phyloP scores from a whole-genome alignment of 352 stramenopile species.

The Pythium insidiosum region DNA sequence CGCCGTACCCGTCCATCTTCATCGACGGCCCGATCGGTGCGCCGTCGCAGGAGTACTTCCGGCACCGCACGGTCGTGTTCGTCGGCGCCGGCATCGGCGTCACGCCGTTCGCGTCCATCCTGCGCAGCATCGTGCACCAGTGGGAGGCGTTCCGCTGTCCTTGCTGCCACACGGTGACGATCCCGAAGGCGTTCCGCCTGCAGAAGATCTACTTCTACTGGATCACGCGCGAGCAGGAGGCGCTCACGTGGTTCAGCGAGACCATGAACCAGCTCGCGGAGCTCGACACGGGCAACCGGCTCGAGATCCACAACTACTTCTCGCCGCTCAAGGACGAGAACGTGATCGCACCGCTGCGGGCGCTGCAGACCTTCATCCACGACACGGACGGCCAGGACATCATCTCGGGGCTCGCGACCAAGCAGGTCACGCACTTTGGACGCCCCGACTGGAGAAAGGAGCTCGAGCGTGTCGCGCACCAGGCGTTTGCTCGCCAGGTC shows the following conservation, averaged over 20 bases:
- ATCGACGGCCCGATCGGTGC: slow-evolving; percentile 55
- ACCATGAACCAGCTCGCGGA: slow-evolving; percentile 77
- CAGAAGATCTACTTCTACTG: slow-evolving; percentile 86
- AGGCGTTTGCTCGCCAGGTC: too few relatives aligned
- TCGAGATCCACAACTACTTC: slow-evolving; percentile 84
- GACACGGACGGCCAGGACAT: slow-evolving; percentile 56
- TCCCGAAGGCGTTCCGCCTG: slow-evolving; percentile 58
- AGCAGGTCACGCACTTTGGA: slow-evolving; percentile 71
- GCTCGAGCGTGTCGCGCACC: slow-evolving; percentile 34
- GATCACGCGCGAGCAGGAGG: slow-evolving; percentile 64
- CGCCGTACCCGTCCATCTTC: slow-evolving; percentile 37
- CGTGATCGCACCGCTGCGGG: slow-evolving; percentile 44
- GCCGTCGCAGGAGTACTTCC: slow-evolving; percentile 53
- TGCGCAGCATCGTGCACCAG: slow-evolving; percentile 61
- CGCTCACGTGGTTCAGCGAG: slow-evolving; percentile 70
- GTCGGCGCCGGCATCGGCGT: slow-evolving; percentile 66
- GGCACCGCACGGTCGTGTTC: slow-evolving; percentile 53
- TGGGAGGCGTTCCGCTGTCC: slow-evolving; percentile 50
- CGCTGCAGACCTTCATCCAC: slow-evolving; percentile 74
- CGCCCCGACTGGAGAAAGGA: slow-evolving; percentile 69
- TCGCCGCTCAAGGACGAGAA: slow-evolving; percentile 60
- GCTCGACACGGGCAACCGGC: slow-evolving; percentile 58
- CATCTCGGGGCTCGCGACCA: slow-evolving; percentile 57
- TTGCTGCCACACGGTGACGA: slow-evolving; percentile 39
- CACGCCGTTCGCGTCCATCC: slow-evolving; percentile 64